Percentiles rank a stretch among this genome's conserved stretches.
Evolutionary conservation across 352 stramenopile species (phyloP).

Genomic region (Phytophthora agathidicida): DNA sequence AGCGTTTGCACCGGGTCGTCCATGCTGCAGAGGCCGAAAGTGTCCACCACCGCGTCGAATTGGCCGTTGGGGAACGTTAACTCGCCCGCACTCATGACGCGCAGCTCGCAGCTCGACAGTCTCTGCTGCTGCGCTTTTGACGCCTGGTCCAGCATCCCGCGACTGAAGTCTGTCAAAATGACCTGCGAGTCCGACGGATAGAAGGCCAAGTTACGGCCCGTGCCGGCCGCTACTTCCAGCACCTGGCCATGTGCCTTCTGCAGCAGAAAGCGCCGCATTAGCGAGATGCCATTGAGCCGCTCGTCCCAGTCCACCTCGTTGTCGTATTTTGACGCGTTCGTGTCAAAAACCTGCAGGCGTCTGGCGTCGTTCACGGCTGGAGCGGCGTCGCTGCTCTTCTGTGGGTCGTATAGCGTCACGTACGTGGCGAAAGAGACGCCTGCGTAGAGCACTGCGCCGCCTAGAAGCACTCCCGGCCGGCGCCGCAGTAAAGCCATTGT

Average conservation of each 20-base stretch:
- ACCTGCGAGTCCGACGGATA: slow-evolving; percentile 68
- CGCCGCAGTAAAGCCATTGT: slow-evolving; percentile 47
- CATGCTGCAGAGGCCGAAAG: slow-evolving; percentile 96
- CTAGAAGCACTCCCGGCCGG: slow-evolving; percentile 59
- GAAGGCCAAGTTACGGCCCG: slow-evolving; percentile 92
- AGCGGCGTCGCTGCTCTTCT: slow-evolving; percentile 28
- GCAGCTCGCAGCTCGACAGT: slow-evolving; percentile 39
- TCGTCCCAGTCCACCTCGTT: slow-evolving; percentile 83
- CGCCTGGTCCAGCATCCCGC: slow-evolving; percentile 77
- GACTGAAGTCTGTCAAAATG: slow-evolving; percentile 77
- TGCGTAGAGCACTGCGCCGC: slow-evolving; percentile 62
- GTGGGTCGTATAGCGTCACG: slow-evolving; percentile 77
- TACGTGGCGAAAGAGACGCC: slow-evolving; percentile 64
- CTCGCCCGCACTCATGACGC: slow-evolving; percentile 63
- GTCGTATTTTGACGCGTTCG: slow-evolving; percentile 78
- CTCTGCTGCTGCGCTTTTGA: slow-evolving; percentile 21
- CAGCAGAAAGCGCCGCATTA: slow-evolving; percentile 87
- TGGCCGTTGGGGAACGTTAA: slow-evolving; percentile 70
- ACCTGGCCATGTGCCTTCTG: slow-evolving; percentile 69
- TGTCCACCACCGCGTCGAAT: slow-evolving; percentile 97
- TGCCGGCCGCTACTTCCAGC: slow-evolving; percentile 95
- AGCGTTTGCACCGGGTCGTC: slow-evolving; percentile 93
- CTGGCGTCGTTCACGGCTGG: slow-evolving; percentile 52
- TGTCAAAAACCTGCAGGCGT: slow-evolving; percentile 71
- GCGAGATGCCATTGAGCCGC: slow-evolving; percentile 73